Conservation (phyloP, 164 flowering plant species). For the Umbilicus rupestris region DNA sequence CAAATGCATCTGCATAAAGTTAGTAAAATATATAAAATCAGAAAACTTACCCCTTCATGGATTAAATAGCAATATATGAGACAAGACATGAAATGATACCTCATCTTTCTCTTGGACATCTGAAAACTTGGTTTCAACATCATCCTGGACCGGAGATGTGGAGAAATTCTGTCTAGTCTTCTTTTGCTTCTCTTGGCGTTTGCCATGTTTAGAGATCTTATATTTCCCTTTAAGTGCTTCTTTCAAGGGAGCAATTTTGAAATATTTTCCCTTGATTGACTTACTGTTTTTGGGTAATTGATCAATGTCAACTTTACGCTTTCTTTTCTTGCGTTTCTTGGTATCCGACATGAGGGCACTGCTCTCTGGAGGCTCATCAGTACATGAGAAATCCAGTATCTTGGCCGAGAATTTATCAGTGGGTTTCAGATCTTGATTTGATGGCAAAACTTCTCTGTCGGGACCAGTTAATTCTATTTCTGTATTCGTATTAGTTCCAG, state of each 20-base stretch:
- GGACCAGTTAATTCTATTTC: slow-evolving; percentile 23
- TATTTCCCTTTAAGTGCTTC: slow-evolving; percentile 19
- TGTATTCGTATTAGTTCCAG: slow-evolving; percentile 19
- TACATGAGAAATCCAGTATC: slow-evolving; percentile 22
- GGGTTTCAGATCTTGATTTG: slow-evolving; percentile 16
- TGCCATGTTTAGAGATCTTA: slow-evolving; percentile 22
- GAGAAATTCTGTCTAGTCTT: slow-evolving; percentile 15
- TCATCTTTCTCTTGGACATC: slow-evolving; percentile 26
- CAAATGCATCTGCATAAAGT: neutral
- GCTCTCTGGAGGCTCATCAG: slow-evolving; percentile 21
- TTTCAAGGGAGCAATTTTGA: slow-evolving; percentile 21
- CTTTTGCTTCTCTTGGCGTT: slow-evolving; percentile 27
- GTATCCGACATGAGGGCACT: slow-evolving; percentile 3
- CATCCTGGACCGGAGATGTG: slow-evolving; percentile 24
- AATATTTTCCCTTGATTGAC: slow-evolving; percentile 35
- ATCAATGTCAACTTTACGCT: slow-evolving; percentile 21
- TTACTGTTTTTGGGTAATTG: slow-evolving; percentile 32
- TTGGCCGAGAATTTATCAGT: slow-evolving; percentile 26
- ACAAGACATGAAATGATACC: slow-evolving; percentile 28
- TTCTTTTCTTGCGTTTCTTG: slow-evolving; percentile 40
- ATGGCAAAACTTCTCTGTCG: slow-evolving; percentile 23
- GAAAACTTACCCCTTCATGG: neutral
- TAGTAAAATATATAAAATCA: neutral
- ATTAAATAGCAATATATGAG: neutral
- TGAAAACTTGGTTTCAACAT: slow-evolving; percentile 18